Evolutionary conservation across 1,139 yeast species (phyloP).

Genomic region (Suhomyces bokatorum): DNA sequence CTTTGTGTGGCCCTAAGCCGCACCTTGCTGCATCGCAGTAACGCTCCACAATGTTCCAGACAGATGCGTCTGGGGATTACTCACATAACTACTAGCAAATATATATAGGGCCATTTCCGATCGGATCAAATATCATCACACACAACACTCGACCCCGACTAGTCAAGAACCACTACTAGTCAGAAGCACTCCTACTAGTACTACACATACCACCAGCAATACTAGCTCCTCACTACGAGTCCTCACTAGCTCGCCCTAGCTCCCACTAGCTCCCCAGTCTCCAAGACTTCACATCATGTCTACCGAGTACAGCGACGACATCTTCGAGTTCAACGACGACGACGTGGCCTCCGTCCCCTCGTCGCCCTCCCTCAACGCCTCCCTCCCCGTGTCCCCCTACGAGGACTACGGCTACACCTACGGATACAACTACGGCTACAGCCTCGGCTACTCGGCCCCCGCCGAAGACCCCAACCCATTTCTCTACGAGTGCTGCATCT

Average conservation of each 20-base stretch:
- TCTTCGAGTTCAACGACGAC: conserved; percentile 20
- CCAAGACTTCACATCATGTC: too few species aligned
- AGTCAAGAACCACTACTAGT: too few species aligned
- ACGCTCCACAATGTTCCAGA: conserved; percentile 7
- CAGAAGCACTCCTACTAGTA: too few species aligned
- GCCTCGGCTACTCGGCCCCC: conserved; percentile 7
- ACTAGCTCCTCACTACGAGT: too few species aligned
- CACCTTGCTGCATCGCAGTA: conserved; percentile 6
- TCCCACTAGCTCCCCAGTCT: too few species aligned
- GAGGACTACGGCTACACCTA: conserved; percentile 13
- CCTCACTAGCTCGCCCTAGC: too few species aligned
- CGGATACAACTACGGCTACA: conserved; percentile 10
- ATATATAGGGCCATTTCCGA: conserved; percentile 4
- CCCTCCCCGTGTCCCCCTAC: conserved; percentile 7
- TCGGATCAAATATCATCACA: not conserved
- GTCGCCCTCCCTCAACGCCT: conserved; percentile 17
- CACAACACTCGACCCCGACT: too few species aligned
- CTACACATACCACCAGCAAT: too few species aligned
- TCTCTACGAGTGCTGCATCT: conserved; percentile 24
- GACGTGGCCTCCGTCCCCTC: conserved; percentile 15
- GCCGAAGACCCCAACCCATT: conserved; percentile 14
- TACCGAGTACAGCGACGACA: conserved; percentile 17
- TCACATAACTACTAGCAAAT: conserved; percentile 14
- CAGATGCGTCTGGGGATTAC: conserved; percentile 8
- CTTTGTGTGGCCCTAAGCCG: conserved; percentile 7